phyloP scores from a whole-genome alignment of 1,284 basidiomycete species.

The Leccinum fallax region DNA sequence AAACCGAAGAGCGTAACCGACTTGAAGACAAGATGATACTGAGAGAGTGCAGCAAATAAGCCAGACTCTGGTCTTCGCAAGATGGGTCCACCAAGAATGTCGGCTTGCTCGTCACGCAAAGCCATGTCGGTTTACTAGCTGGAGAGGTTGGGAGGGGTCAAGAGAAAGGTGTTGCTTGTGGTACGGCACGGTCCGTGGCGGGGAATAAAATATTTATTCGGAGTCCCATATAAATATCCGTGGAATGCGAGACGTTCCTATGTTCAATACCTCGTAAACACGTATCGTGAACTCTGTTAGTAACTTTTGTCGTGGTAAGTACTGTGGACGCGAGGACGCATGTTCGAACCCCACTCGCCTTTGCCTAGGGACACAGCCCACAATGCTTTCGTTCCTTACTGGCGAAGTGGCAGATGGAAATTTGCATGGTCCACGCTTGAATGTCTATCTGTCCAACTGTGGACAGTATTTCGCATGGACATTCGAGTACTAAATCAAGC shows the following conservation, averaged over 20 bases:
- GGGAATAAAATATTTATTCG: constrained; percentile 28
- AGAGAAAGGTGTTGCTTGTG: constrained; percentile 16
- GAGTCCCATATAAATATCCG: constrained; percentile 14
- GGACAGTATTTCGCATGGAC: constrained; percentile 45
- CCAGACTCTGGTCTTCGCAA: constrained; percentile 41
- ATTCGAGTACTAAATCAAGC: constrained; percentile 74
- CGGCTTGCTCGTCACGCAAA: constrained; percentile 55
- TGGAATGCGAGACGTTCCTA: background rate
- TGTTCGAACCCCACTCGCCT: constrained; percentile 45
- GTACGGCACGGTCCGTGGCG: constrained; percentile 24
- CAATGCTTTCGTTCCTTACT: constrained; percentile 74
- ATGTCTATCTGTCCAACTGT: constrained; percentile 44
- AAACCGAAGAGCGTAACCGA: constrained; percentile 37
- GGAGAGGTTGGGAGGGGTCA: constrained; percentile 21
- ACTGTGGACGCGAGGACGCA: background rate
- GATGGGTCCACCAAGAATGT: constrained; percentile 64
- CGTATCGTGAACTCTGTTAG: background rate
- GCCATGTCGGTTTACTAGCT: constrained; percentile 42
- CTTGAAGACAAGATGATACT: constrained; percentile 41
- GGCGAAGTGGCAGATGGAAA: constrained; percentile 60
- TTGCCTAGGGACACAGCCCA: constrained; percentile 70
- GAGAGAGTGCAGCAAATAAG: constrained; percentile 35
- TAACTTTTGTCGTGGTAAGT: background rate
- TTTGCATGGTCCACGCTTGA: constrained; percentile 70
- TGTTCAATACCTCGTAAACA: background rate